These are phyloP conservation scores for Trichoderma sp. DNA, from an alignment of 2,329 filamentous ascomycete genomes.

Conservation along the genomic window DNA sequence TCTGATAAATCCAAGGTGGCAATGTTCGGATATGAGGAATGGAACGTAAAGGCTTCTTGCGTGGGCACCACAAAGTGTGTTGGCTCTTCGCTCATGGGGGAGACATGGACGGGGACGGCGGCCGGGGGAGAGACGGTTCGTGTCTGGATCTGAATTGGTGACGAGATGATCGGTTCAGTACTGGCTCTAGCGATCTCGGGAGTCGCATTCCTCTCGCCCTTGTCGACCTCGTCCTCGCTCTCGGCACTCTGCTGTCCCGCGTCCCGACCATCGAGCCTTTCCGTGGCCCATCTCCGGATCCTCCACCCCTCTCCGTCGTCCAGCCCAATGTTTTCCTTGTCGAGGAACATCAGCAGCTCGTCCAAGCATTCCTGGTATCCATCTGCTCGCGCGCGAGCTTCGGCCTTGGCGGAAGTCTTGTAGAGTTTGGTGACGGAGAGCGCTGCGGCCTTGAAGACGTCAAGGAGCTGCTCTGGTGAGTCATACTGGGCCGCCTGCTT, in stretches of 20 bases:
- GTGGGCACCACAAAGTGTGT: constrained; percentile 54
- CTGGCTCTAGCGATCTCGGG: constrained; percentile 57
- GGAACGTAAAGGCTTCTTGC: constrained; percentile 69
- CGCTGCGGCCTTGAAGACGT: constrained; percentile 89
- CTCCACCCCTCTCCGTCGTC: constrained; percentile 74
- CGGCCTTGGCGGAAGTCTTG: constrained; percentile 81
- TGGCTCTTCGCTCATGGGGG: constrained; percentile 37
- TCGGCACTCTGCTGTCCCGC: constrained; percentile 57
- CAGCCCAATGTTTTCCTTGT: constrained; percentile 77
- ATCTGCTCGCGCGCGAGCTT: constrained; percentile 72
- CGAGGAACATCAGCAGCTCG: constrained; percentile 82
- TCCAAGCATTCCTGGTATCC: constrained; percentile 95
- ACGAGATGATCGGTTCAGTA: constrained; percentile 43
- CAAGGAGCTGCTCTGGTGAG: constrained; percentile 69
- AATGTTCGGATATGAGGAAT: constrained; percentile 63
- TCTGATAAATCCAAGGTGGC: constrained; percentile 64
- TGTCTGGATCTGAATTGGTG: constrained; percentile 30
- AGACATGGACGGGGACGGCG: constrained; percentile 36
- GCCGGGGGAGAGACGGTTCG: constrained; percentile 33
- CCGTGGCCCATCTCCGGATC: constrained; percentile 66
- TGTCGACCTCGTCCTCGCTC: constrained; percentile 70
- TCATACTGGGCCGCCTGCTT: constrained; percentile 41
- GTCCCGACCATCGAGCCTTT: constrained; percentile 67
- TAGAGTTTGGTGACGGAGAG: constrained; percentile 95
- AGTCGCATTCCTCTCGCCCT: constrained; percentile 61